A percentile compares a stretch with the other conserved stretches of the same genome.
Conservation (phyloP, 148 eudicot species). For the Tetragonia tetragonoides region DNA sequence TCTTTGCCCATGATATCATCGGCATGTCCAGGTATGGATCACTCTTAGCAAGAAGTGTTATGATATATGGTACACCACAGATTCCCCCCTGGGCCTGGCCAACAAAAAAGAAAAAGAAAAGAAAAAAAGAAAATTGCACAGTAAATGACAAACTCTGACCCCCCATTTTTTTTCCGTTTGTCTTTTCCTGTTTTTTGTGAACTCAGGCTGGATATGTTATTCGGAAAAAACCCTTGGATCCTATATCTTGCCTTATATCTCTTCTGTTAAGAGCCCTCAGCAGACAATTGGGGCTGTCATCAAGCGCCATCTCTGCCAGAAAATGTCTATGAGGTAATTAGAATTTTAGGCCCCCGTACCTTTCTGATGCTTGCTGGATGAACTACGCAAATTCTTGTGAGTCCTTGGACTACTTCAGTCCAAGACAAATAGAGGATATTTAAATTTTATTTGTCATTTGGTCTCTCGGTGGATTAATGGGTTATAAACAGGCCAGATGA, state of each 20-base stretch:
- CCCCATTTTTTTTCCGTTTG: not conserved
- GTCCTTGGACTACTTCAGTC: not conserved
- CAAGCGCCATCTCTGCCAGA: slow-evolving; percentile 70
- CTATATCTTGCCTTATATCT: slow-evolving; percentile 82
- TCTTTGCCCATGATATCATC: slow-evolving; percentile 86
- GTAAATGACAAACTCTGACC: not conserved
- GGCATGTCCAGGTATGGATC: slow-evolving; percentile 82
- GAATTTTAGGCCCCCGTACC: not conserved
- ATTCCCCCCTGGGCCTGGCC: not conserved
- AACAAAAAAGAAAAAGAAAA: too few relatives aligned
- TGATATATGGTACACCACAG: not conserved
- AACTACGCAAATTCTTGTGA: slow-evolving; percentile 3
- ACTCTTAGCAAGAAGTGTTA: not conserved
- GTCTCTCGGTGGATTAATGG: slow-evolving; percentile 25
- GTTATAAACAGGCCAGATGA: slow-evolving; percentile 71
- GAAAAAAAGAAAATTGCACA: not conserved
- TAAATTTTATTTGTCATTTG: slow-evolving; percentile 13
- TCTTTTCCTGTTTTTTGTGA: slow-evolving; percentile 18
- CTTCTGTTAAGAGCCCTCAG: slow-evolving; percentile 98
- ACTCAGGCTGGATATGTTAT: slow-evolving; percentile 97
- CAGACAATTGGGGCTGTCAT: slow-evolving; percentile 86
- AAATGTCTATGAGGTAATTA: slow-evolving; percentile 60
- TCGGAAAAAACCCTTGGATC: slow-evolving; percentile 98
- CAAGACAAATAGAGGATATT: not conserved
- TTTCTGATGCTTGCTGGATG: slow-evolving; percentile 4